These are phyloP conservation scores for Clitopilus passeckerianus DNA, from an alignment of 768 basidiomycete genomes.

Conservation along the genomic window DNA sequence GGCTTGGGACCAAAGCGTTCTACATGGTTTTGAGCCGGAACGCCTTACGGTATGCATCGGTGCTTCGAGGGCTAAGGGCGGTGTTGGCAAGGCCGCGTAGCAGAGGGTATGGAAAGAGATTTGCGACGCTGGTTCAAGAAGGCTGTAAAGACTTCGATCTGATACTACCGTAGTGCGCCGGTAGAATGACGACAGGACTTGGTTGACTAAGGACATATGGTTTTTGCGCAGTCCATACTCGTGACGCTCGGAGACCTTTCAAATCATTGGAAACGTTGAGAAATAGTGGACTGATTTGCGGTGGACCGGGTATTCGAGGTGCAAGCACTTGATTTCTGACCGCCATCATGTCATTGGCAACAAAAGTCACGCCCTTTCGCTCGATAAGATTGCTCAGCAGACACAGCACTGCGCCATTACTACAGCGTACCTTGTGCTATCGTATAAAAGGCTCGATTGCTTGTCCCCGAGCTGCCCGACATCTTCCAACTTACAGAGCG, in stretches of 20 bases:
- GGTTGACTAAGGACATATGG: neutral
- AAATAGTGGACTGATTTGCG: neutral
- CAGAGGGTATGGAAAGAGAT: constrained; percentile 36
- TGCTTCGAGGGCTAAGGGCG: constrained; percentile 45
- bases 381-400: constrained; percentile 26
- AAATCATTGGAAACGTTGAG: neutral
- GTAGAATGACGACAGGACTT: neutral
- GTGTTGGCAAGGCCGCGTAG: constrained; percentile 46
- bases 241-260: too few species aligned
- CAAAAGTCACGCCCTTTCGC: constrained; percentile 5
- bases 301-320: neutral
- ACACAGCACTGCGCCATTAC: neutral
- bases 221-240: too few species aligned
- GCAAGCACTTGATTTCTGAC: neutral
- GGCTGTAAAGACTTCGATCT: constrained; percentile 18
- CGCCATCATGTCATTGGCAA: neutral
- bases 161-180: constrained; percentile 3
- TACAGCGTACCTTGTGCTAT: constrained; percentile 2
- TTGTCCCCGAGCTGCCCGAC: constrained; percentile 8
- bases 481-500: constrained; percentile 11
- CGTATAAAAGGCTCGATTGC: neutral
- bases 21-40: constrained; percentile 54
- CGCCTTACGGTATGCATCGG: constrained; percentile 37
- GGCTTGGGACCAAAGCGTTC: constrained; percentile 84
- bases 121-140: constrained; percentile 42